Conservation (phyloP, 2,329 filamentous ascomycete species). For the Periconia sp. region DNA sequence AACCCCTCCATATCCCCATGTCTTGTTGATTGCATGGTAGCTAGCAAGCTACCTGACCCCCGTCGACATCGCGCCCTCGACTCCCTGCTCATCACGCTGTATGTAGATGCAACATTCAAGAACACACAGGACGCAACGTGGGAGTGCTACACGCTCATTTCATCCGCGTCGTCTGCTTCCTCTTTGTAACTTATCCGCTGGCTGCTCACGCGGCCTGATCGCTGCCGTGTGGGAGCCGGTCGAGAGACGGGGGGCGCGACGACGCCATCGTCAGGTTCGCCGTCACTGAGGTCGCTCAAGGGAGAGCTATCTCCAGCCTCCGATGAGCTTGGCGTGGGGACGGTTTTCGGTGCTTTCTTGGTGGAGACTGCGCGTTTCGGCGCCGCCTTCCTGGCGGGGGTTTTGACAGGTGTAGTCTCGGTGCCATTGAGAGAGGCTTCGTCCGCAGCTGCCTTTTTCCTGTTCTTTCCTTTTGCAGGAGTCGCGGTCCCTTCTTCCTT, state of each 20-base stretch:
- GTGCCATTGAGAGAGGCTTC: slow-evolving; percentile 25
- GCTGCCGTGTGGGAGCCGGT: slow-evolving; percentile 25
- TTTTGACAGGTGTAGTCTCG: slow-evolving; percentile 32
- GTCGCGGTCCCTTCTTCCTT: slow-evolving; percentile 45
- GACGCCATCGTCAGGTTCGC: slow-evolving; percentile 20
- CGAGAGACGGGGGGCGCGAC: slow-evolving; percentile 15
- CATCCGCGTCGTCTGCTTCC: slow-evolving; percentile 26
- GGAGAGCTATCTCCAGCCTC: slow-evolving; percentile 41
- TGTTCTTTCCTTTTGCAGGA: slow-evolving; percentile 38
- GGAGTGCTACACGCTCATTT: not conserved
- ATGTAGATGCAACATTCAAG: not conserved
- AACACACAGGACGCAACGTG: not conserved
- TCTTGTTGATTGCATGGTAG: not conserved
- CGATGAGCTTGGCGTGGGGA: slow-evolving; percentile 47
- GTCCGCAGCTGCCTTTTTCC: slow-evolving; percentile 28
- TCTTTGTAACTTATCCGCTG: slow-evolving; percentile 38
- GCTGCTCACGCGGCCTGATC: slow-evolving; percentile 25
- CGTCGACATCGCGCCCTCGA: not conserved
- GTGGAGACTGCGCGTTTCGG: slow-evolving; percentile 27
- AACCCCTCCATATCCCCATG: too few species aligned
- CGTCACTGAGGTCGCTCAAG: slow-evolving; percentile 43
- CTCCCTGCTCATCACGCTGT: not conserved
- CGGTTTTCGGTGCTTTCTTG: slow-evolving; percentile 41
- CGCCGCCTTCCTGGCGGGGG: slow-evolving; percentile 42
- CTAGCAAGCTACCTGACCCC: not conserved